phyloP scores from a whole-genome alignment of 2,329 filamentous ascomycete species.

The Amauroascus niger region DNA sequence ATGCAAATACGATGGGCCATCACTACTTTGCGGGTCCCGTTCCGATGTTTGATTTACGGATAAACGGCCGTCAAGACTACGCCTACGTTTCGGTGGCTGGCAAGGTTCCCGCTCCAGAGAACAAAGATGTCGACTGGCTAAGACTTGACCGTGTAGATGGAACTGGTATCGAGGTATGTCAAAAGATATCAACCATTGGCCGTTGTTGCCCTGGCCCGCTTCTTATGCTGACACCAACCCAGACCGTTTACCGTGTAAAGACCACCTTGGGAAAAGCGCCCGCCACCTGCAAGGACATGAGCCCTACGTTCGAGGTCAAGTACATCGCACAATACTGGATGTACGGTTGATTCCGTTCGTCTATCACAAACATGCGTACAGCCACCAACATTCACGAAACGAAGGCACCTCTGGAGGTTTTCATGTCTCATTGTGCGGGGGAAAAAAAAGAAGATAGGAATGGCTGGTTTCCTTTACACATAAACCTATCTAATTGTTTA shows the following conservation, averaged over 20 bases:
- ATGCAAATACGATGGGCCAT: conserved; percentile 23
- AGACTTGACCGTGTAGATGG: conserved; percentile 25
- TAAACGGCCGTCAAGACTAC: conserved; percentile 22
- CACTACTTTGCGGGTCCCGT: conserved; percentile 28
- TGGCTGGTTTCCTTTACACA: neutral
- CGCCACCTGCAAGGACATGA: conserved; percentile 26
- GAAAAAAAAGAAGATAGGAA: neutral
- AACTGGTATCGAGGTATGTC: conserved; percentile 25
- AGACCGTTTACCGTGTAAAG: conserved; percentile 37
- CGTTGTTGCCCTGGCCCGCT: too few relatives aligned
- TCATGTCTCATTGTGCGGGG: neutral
- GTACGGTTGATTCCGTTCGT: conserved; percentile 24
- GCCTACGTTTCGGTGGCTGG: conserved; percentile 23
- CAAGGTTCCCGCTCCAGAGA: conserved; percentile 23
- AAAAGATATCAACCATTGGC: neutral
- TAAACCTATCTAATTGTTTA: neutral
- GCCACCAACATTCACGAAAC: neutral
- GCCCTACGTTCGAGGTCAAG: conserved; percentile 26
- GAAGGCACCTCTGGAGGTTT: neutral
- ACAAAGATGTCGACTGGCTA: conserved; percentile 28
- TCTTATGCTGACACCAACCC: neutral
- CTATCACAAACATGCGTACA: neutral
- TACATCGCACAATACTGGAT: conserved; percentile 40
- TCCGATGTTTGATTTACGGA: conserved; percentile 28
- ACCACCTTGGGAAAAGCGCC: conserved; percentile 31